These are phyloP conservation scores for Astrothelium subdiscretum DNA, from an alignment of 495 filamentous ascomycete species.

Conservation along the genomic window DNA sequence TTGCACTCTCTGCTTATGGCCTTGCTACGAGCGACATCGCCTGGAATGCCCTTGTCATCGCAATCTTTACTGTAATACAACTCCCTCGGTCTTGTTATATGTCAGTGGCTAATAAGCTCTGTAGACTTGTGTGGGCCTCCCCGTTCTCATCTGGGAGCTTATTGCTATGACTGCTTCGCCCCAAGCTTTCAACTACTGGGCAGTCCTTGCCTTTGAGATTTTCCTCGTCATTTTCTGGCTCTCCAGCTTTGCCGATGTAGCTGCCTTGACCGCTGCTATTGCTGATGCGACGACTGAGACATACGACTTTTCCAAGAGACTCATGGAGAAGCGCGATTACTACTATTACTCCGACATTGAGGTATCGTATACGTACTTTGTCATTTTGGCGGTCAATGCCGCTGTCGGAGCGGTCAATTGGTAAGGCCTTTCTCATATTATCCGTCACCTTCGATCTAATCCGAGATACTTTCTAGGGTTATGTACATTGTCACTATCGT, in stretches of 20 bases:
- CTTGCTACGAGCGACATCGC: neutral
- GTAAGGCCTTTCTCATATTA: neutral
- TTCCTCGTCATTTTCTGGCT: constrained; percentile 1
- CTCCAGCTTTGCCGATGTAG: neutral
- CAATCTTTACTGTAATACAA: neutral
- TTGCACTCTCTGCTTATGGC: neutral
- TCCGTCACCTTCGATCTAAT: neutral
- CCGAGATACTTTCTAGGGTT: neutral
- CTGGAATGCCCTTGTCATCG: neutral
- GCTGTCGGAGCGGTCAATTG: neutral
- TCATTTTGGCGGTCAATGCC: neutral
- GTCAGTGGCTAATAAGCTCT: neutral
- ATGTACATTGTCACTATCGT: neutral
- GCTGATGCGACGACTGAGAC: neutral
- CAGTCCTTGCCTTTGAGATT: neutral
- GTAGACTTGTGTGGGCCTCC: neutral
- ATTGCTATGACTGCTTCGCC: neutral
- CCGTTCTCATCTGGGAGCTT: neutral
- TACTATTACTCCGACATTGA: neutral
- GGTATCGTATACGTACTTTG: neutral
- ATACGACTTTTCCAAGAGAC: neutral
- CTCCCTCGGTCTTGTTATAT: neutral
- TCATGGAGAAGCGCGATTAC: neutral
- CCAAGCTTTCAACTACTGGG: neutral
- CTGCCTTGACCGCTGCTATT: neutral